A percentile compares a stretch with the other conserved stretches of the same genome.
Conservation (phyloP, 495 filamentous ascomycete species). For the Poronia punctata region DNA sequence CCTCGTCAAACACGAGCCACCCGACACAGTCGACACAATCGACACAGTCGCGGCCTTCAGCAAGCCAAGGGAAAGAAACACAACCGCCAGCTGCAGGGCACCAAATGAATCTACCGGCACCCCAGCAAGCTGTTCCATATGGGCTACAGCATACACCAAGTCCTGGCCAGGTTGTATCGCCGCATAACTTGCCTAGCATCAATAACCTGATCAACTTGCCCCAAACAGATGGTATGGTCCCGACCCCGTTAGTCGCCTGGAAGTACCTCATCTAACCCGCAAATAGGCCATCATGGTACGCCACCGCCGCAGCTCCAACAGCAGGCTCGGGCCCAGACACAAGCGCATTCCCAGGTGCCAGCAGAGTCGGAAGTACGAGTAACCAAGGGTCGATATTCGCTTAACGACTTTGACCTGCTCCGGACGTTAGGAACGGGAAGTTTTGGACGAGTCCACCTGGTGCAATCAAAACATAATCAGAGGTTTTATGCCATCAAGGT, state of each 20-base stretch:
- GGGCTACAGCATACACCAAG: conserved; percentile 20
- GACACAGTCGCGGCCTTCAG: no score
- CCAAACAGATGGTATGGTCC: conserved; percentile 40
- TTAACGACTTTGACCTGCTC: conserved; percentile 79
- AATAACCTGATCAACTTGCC: conserved; percentile 64
- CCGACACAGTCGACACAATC: conserved; percentile 23
- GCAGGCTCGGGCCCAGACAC: conserved; percentile 15
- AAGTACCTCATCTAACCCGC: conserved; percentile 16
- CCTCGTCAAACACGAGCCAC: conserved; percentile 28
- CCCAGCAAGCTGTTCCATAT: conserved; percentile 20
- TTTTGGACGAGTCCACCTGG: conserved; percentile 92
- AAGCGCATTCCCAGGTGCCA: conserved; percentile 13
- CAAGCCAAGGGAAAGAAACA: conserved; percentile 14
- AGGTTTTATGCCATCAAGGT: conserved; percentile 98
- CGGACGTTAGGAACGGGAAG: conserved; percentile 92
- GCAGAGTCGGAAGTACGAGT: conserved; percentile 44
- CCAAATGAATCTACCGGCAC: conserved; percentile 25
- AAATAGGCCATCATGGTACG: conserved; percentile 25
- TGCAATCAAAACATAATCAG: conserved; percentile 94
- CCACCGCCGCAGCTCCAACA: conserved; percentile 30
- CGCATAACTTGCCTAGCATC: conserved; percentile 59
- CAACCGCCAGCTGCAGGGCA: conserved; percentile 21
- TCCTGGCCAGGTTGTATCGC: conserved; percentile 26
- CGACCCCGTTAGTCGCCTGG: conserved; percentile 23
- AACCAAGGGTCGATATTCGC: conserved; percentile 97